Evolutionary conservation across 1,284 basidiomycete genomes (phyloP), one percentile per base, ranked within the genome.

Genomic region (Singerocomus inundabilis): DNA sequence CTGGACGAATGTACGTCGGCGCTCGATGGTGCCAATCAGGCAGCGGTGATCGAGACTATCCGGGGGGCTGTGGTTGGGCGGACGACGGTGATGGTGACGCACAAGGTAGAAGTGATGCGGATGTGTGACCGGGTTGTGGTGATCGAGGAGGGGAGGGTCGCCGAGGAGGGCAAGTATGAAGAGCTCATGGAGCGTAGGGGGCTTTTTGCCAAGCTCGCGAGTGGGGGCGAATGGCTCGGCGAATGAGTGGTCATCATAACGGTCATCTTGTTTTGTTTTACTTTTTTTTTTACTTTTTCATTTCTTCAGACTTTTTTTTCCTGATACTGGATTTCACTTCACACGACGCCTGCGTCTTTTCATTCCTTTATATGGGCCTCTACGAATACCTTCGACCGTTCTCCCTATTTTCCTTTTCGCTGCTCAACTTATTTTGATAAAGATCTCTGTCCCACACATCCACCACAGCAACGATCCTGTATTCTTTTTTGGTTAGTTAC

Each of bases 1-100:
- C 75, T 98, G 42, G 96, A 98, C 70, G 96, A 98, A 69, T 96
- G 91, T 65, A 99, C 96, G 7, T 88, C 84, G 35, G 92, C 95
- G 6, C 75, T 98, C 49, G 96, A 98, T 67, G 72, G 80, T 1
- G 82, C 83, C 56, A 96, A 93, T 68, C 87, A 93, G 70, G 75
- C 77, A 4, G 81, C 80, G 21, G 85, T 98, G 32, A 75, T 96
- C 63, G 84, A 93, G 52, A 87, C 91, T 12, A 82, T 96, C 33
- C 71, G 74, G 49, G 68, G 70, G 36, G 82, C 85, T 55, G 84
- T 82, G 69, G 69, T 73, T 16, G 82, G 81, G 5, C 77, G 85
- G 52, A 97, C 93, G 53, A 93, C 91, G 46, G 68, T 98, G 53
- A 87, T 98, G 75, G 84, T 98, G 58, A 98, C 95, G 18, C 96